Base-by-base conservation (phyloP, 345 rosid species). In the Gossypium mustelinum region DNA sequence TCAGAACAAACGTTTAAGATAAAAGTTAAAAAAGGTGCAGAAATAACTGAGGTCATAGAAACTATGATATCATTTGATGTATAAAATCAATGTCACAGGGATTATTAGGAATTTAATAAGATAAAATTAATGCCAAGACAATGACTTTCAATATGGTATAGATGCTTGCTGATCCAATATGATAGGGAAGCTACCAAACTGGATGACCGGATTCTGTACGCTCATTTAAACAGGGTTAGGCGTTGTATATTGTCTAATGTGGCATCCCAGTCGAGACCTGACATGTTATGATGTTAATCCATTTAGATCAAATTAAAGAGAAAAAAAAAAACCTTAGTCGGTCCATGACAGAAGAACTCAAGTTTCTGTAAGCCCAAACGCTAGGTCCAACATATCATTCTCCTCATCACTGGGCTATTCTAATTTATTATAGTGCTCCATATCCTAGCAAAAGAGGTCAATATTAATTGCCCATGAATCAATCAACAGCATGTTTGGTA, bases 351-450 rank as follows among this genome's bases (percentile, higher is more conserved):
- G 70, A 70, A 45, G 44, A 52, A 85, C 94, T 85, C 75, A 95
- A 98, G 94, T 89, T 84, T 89, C 94, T 65, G 98, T 85, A 43
- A 95, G 89, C 76, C 90, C 98, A 25, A 95, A 93, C 50, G 99
- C 99, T 74, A 93, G 88, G 86, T 93, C 99, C 80, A 95, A 80
- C 99, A 95, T 95, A 77, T 95, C 99, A 77, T 95, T 95, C 88
- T 95, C 99, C 86, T 93, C 98, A 78, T 95, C 99, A 41, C 91
- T 81, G 14, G 98, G 97, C 75, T 95, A 98, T 70, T 94, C 95
- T 63, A 94, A 84, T 81, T 89, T 95, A 87, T 93, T 90, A 82
- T 93, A 95, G 80, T 90, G 80, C 20, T 88, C 89, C 77, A 86
- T 75, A 73, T 90, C 97, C 98, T 94, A 67, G 73, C 58, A 72